Base-by-base conservation (phyloP, 176 grass and related monocot species). In the Secale cereale region DNA sequence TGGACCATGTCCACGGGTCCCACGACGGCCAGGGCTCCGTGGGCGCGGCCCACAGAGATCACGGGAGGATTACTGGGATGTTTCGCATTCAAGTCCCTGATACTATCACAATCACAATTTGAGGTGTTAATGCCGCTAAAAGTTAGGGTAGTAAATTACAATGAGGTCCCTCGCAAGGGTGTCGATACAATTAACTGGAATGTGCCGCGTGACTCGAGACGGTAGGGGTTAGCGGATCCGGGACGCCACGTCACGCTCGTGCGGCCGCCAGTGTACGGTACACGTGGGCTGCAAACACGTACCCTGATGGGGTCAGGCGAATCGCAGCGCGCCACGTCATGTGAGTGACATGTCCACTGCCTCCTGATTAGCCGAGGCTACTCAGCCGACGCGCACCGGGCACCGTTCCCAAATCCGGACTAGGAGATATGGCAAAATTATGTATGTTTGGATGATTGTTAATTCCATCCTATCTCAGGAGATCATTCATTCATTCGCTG, bases 351-450 rank as follows among this genome's bases (percentile, higher is more conserved):
- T 56, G 70, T 28, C 61, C 72, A 26, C 20, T 15, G 39, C 1
- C 7, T 3, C 3, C 81, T 87, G 76, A 85, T 88, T 91, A 70
- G 89, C 76, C 8, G 8, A 65, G 54, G 54, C 54, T 57, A 3
- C 54, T 57, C 7, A 22, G 54, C 54, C 54, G 7, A 57, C 54
- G 54, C 19, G 54, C 19, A 57, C 54, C 54, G 54, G 19, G 54
- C 19, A 19, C 48, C 19, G 30, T 25, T 83, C 31, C 35, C 68
- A 6, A 9, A 60, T 83, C 17, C 0, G 35, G 52, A 43, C 9
- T 19, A n/a, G 8, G 33, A 50, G 46, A 50, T 50, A 50, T 7
- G 48, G 48, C 48, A 16, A 6, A 52, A 52, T 19, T 52, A 52
- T 19, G 7, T 23, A 23, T 61, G n/a, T 61, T 61, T 50, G 43